Percentiles rank a stretch among this genome's conserved stretches.
Conservation (phyloP, 108 stramenopile genomes). For the Parietichytrium sp. region DNA sequence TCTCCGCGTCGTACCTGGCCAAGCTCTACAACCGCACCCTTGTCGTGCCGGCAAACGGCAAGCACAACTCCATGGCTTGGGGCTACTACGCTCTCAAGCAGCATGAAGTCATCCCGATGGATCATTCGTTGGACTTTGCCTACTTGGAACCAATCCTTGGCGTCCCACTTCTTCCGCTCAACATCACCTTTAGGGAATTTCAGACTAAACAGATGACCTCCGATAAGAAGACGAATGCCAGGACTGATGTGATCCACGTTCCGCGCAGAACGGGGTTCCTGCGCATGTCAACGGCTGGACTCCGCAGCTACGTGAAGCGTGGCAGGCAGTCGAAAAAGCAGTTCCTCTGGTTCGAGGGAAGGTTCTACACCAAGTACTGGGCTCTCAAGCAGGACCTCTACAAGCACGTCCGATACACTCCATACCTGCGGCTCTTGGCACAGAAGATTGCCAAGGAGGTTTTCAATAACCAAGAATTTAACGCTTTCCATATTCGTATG, state of each 20-base stretch:
- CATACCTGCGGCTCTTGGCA: background rate
- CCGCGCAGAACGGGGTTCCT: background rate
- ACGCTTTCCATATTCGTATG: background rate
- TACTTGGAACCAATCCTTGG: background rate
- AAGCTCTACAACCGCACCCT: background rate
- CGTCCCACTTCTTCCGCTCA: constrained; percentile 34
- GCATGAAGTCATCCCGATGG: constrained; percentile 11
- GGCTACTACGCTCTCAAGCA: background rate
- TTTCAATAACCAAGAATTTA: background rate
- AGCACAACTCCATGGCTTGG: background rate
- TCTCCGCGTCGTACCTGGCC: background rate
- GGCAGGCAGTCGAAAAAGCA: background rate
- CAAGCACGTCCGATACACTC: background rate
- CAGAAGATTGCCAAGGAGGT: background rate
- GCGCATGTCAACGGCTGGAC: too few relatives aligned
- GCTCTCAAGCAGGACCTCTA: background rate
- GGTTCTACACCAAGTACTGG: background rate
- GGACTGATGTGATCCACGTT: too few relatives aligned
- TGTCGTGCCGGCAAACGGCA: background rate
- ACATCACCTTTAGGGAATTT: constrained; percentile 12
- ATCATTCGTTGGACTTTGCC: constrained; percentile 9
- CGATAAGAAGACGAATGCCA: background rate
- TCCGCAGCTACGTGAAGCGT: background rate
- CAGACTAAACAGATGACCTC: background rate
- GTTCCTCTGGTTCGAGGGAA: too few relatives aligned